Conservation (phyloP, 352 stramenopile genomes). For the Pythium phragmiticola region DNA sequence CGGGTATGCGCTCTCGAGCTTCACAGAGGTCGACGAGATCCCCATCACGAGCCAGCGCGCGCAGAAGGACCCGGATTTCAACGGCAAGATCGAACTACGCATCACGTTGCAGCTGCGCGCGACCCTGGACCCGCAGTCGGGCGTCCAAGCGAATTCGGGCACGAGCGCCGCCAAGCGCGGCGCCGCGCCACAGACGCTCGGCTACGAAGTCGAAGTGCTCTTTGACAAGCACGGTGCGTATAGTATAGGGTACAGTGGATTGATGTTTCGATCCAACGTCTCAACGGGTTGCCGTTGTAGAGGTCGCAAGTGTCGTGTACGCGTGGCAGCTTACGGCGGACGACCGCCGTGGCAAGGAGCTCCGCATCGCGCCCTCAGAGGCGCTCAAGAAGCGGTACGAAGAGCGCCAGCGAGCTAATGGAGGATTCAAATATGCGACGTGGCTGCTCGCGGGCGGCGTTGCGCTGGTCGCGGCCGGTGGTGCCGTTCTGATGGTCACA, state of each 20-base stretch:
- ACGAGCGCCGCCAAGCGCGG: conserved; percentile 31
- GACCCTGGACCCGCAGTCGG: conserved; percentile 20
- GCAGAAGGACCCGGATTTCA: conserved; percentile 18
- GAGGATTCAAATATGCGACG: conserved; percentile 21
- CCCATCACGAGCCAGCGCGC: conserved; percentile 33
- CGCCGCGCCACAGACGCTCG: conserved; percentile 18
- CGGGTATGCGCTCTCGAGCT: conserved; percentile 50
- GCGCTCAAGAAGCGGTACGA: conserved; percentile 36
- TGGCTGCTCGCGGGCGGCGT: conserved; percentile 53
- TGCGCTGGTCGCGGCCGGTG: conserved; percentile 41
- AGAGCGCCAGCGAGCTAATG: conserved; percentile 23
- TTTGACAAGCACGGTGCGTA: conserved; percentile 37
- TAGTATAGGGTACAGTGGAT: no score
- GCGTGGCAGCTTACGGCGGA: conserved; percentile 53
- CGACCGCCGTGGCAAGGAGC: conserved; percentile 31
- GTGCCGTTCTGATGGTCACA: conserved; percentile 33
- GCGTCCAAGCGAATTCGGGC: conserved; percentile 24
- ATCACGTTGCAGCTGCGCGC: conserved; percentile 51
- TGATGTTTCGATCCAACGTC: no score
- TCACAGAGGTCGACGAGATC: conserved; percentile 47
- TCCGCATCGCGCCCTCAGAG: conserved; percentile 46
- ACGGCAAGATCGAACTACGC: conserved; percentile 37
- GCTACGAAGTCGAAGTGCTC: conserved; percentile 35
- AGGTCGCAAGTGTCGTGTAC: conserved; percentile 52
- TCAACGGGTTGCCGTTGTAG: conserved; percentile 15